Evolutionary conservation across 2,329 filamentous ascomycete genomes (phyloP).

Genomic region (Fusarium decemcellulare): DNA sequence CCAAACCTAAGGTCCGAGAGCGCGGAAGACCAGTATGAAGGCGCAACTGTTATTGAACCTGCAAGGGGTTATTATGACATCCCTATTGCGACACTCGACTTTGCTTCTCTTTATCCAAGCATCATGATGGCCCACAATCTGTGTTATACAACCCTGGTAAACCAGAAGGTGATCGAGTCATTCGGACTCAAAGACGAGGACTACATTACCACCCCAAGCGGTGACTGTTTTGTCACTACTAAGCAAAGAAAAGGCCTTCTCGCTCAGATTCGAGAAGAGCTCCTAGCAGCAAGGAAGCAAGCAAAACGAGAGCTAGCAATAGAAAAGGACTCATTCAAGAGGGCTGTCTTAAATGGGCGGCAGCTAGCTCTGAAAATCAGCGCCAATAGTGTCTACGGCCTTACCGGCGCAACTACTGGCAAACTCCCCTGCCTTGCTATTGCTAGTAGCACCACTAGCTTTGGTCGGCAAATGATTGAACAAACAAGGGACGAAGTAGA

Average conservation of each 20-base stretch:
- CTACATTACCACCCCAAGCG: slow-evolving; percentile 96
- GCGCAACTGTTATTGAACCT: slow-evolving; percentile 97
- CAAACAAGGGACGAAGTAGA: slow-evolving; percentile 98
- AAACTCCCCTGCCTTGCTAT: slow-evolving; percentile 96
- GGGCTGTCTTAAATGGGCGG: slow-evolving; percentile 96
- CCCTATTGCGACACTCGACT: slow-evolving; percentile 97
- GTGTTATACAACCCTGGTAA: slow-evolving; percentile 93
- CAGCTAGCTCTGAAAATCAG: slow-evolving; percentile 96
- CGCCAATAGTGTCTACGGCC: slow-evolving; percentile 97
- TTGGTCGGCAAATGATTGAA: slow-evolving; percentile 99
- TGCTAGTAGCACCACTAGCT: slow-evolving; percentile 96
- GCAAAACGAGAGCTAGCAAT: slow-evolving; percentile 91
- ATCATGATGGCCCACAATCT: slow-evolving; percentile 99
- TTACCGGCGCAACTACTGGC: slow-evolving; percentile 95
- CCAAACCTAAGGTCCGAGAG: slow-evolving; percentile 83
- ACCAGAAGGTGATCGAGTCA: slow-evolving; percentile 80
- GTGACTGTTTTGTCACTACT: slow-evolving; percentile 90
- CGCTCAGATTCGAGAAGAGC: slow-evolving; percentile 94
- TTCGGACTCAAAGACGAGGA: slow-evolving; percentile 88
- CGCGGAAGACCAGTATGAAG: slow-evolving; percentile 93
- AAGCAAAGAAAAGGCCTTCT: slow-evolving; percentile 93
- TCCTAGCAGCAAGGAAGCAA: slow-evolving; percentile 91
- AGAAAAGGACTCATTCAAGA: slow-evolving; percentile 97
- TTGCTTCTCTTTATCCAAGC: slow-evolving; percentile 97
- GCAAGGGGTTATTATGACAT: slow-evolving; percentile 94